A percentile compares a stretch with the other conserved stretches of the same genome.
phyloP scores from a whole-genome alignment of 805 yeast species.

The Yamadazyma olivae region DNA sequence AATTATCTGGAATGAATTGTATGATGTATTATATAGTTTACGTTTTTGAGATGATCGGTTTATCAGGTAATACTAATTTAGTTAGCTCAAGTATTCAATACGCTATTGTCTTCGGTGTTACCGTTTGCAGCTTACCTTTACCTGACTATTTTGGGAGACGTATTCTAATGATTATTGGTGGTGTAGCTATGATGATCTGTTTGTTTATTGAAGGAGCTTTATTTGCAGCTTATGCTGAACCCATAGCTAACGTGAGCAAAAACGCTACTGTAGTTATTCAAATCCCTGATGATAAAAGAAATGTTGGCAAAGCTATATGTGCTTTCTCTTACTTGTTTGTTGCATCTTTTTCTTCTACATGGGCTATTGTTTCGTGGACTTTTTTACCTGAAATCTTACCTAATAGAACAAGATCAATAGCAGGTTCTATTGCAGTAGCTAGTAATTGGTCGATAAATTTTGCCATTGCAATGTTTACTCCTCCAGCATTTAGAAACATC shows the following conservation, averaged over 20 bases:
- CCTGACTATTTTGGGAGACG: conserved; percentile 67
- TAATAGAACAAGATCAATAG: conserved; percentile 54
- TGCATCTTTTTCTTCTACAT: conserved; percentile 48
- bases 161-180: conserved; percentile 46
- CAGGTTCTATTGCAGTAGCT: conserved; percentile 62
- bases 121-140: conserved; percentile 55
- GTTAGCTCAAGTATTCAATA: conserved; percentile 56
- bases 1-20: conserved; percentile 62
- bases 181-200: conserved; percentile 36
- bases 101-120: conserved; percentile 48
- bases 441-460: conserved; percentile 66
- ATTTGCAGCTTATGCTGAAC: conserved; percentile 34
- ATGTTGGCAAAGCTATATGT: conserved; percentile 41
- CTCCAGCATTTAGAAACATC: conserved; percentile 49
- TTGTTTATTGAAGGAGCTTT: conserved; percentile 33
- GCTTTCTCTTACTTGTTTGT: conserved; percentile 53
- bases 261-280: conserved; percentile 26
- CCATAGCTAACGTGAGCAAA: conserved; percentile 18
- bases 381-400: conserved; percentile 62
- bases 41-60: conserved; percentile 62
- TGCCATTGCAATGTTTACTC: conserved; percentile 62
- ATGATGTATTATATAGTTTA: conserved; percentile 66
- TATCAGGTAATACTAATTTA: conserved; percentile 45
- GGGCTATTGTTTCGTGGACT: conserved; percentile 54
- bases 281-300: conserved; percentile 28